These are phyloP conservation scores for Myxozyma neotropica DNA, from an alignment of 805 yeast genomes.

Conservation along the genomic window DNA sequence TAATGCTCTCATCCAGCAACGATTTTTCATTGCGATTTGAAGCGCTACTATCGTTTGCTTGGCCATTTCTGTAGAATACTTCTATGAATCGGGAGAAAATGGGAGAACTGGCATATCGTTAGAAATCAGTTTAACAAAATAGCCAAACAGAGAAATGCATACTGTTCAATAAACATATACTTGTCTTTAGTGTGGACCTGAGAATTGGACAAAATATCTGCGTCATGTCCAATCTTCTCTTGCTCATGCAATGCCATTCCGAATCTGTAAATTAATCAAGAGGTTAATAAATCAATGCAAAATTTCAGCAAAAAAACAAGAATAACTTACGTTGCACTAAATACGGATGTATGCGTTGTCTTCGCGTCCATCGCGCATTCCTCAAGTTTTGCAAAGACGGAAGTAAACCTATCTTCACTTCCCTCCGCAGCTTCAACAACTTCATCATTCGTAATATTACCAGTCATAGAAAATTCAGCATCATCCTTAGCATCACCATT, in stretches of 20 bases:
- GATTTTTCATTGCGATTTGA: no score
- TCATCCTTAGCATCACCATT: slow-evolving; percentile 2
- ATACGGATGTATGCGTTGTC: neutral
- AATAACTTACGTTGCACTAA: slow-evolving; percentile 2
- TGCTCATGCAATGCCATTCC: slow-evolving; percentile 22
- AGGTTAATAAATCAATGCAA: neutral
- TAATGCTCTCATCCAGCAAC: neutral
- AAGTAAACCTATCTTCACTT: neutral
- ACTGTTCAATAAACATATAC: slow-evolving; percentile 18
- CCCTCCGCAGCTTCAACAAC: neutral
- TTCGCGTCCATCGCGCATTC: neutral
- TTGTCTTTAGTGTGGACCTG: neutral
- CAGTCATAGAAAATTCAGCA: neutral
- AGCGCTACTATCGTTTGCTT: no score
- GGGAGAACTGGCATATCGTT: slow-evolving; percentile 3
- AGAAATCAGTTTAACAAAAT: neutral
- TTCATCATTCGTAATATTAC: neutral
- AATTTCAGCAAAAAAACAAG: neutral
- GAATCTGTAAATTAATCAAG: neutral
- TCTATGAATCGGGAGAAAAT: slow-evolving; percentile 21
- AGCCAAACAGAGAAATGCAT: neutral
- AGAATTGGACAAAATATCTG: slow-evolving; percentile 2
- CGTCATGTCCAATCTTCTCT: slow-evolving; percentile 13
- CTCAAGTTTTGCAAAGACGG: slow-evolving; percentile 1
- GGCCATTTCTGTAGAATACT: neutral